Percentiles rank a stretch among this genome's conserved stretches.
Evolutionary conservation across 2,329 filamentous ascomycete genomes (phyloP).

Genomic region (Botrytis fabae): DNA sequence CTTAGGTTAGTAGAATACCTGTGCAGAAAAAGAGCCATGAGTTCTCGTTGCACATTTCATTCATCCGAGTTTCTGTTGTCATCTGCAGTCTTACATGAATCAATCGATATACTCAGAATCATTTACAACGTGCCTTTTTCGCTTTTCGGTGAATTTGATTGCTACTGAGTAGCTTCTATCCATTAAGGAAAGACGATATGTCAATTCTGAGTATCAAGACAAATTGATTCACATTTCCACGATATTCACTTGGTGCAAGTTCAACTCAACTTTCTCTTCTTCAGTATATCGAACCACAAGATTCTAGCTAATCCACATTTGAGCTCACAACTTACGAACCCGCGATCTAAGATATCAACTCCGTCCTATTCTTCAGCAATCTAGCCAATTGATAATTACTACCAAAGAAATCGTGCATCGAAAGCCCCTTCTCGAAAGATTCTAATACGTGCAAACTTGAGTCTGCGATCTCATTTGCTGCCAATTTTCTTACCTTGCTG

Average conservation of each 20-base stretch:
- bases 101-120: not conserved
- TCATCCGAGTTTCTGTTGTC: not conserved
- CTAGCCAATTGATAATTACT: not conserved
- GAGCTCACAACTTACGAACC: not conserved
- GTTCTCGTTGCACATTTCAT: not conserved
- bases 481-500: not conserved
- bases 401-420: rapidly evolving
- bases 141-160: not conserved
- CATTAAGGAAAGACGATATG: not conserved
- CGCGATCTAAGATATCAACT: not conserved
- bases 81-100: not conserved
- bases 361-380: not conserved
- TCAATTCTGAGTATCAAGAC: rapidly evolving
- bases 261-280: no score
- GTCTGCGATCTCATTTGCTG: not conserved
- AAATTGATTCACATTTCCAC: not conserved
- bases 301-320: not conserved
- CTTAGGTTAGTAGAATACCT: not conserved
- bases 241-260: not conserved
- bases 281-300: not conserved
- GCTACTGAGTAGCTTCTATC: not conserved
- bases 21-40: not conserved
- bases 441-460: not conserved
- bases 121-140: not conserved
- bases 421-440: no score